Conservation (phyloP, 1,284 basidiomycete species). For the Moesziomyces globuligerus region DNA sequence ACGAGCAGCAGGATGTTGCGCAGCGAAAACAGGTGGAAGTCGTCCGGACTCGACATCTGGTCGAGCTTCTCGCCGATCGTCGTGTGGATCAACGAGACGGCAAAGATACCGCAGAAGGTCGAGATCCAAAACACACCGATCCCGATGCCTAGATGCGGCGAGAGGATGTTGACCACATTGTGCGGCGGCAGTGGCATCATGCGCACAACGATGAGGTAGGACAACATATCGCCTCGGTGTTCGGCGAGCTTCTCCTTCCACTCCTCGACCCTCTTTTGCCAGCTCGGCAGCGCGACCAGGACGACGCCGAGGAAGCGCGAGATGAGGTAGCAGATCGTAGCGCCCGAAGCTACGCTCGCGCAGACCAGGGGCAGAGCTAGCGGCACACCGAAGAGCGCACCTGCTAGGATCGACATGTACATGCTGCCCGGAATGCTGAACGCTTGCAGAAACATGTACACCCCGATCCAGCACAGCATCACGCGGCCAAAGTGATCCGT, state of each 20-base stretch:
- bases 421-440: conserved; percentile 97
- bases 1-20: conserved; percentile 83
- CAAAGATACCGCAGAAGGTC: conserved; percentile 89
- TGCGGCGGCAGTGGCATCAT: conserved; percentile 93
- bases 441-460: conserved; percentile 93
- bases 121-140: conserved; percentile 87
- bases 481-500: conserved; percentile 66
- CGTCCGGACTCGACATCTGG: conserved; percentile 89
- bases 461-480: conserved; percentile 68
- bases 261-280: conserved; percentile 78
- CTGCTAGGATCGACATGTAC: conserved; percentile 96
- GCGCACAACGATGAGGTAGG: conserved; percentile 82
- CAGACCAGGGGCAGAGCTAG: conserved; percentile 90
- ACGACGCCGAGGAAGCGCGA: conserved; percentile 80
- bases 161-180: conserved; percentile 80
- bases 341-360: conserved; percentile 88
- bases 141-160: conserved; percentile 90
- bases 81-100: conserved; percentile 91
- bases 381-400: conserved; percentile 94
- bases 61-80: conserved; percentile 90
- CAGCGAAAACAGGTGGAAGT: conserved; percentile 90
- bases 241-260: conserved; percentile 80
- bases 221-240: conserved; percentile 81
- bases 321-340: conserved; percentile 90
- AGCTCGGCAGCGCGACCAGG: conserved; percentile 73